Evolutionary conservation across 768 basidiomycete species (phyloP).

Genomic region (Fomitopsis pulvina): DNA sequence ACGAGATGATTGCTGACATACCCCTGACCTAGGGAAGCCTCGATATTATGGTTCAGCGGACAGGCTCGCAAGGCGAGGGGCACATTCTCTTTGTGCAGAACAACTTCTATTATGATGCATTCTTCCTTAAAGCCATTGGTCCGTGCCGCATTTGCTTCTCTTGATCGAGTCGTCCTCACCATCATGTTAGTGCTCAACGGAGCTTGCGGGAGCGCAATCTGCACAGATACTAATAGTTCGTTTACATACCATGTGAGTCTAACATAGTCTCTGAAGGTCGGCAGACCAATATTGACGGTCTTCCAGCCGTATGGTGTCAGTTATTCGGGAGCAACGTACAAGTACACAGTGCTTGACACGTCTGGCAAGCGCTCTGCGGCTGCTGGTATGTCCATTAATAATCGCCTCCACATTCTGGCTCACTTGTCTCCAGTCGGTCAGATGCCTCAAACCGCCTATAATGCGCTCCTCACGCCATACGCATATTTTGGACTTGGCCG

Average conservation of each 20-base stretch:
- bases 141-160: slow-evolving; percentile 19
- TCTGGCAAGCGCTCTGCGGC: slow-evolving; percentile 84
- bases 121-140: slow-evolving; percentile 97
- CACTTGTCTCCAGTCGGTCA: slow-evolving; percentile 62
- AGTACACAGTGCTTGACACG: slow-evolving; percentile 94
- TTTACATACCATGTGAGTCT: slow-evolving; percentile 61
- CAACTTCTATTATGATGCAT: slow-evolving; percentile 97
- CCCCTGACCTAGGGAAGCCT: slow-evolving; percentile 61
- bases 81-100: slow-evolving; percentile 84
- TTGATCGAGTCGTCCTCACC: neutral
- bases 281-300: neutral
- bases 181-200: slow-evolving; percentile 72
- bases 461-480: slow-evolving; percentile 86
- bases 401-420: slow-evolving; percentile 5
- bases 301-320: slow-evolving; percentile 86
- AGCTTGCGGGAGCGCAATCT: slow-evolving; percentile 81
- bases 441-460: slow-evolving; percentile 89
- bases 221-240: slow-evolving; percentile 54
- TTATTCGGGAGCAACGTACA: slow-evolving; percentile 92
- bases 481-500: slow-evolving; percentile 95
- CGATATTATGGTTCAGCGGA: slow-evolving; percentile 88
- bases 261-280: neutral
- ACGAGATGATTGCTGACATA: neutral
- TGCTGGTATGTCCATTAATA: slow-evolving; percentile 48
- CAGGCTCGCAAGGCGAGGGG: slow-evolving; percentile 57